Base-by-base conservation (phyloP, 2,329 filamentous ascomycete genomes). In the Colletotrichum sp. region DNA sequence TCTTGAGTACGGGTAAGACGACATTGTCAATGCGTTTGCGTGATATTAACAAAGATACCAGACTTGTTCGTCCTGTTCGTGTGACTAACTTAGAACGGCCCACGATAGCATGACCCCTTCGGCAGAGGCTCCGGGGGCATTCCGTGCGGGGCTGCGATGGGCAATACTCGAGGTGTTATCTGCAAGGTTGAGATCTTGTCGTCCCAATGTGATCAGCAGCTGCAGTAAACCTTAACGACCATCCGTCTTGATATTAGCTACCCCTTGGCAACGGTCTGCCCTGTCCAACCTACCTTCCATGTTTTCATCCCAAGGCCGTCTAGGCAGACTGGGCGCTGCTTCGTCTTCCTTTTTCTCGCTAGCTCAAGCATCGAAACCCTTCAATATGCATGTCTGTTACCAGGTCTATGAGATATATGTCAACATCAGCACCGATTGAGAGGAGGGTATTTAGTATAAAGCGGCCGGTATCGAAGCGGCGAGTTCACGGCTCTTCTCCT, bases 341-440 rank as follows among this genome's bases (percentile, higher is more conserved):
- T 12, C 52, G 52, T 74, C 68, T 72, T 74, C 68, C 68, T 39
- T 71, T 74, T 74, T 61, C 28, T 28, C 13, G 52, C 24, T 74
- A 74, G 72, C 36, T 52, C 24, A 24, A 26, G 30, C n/a, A 60
- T 30, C 18, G 26, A 26, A 24, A 6, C 26, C 7, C 16, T 52
- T 36, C 21, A 8, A n/a, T 16, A 7, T 18, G n/a, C 24, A 39
- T 21, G 30, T 39, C 28, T 32, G 12, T n/a, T 26, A n/a, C 16
- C 28, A 8, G 10, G 24, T 21, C 13, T 13, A 12, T 13, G 13
- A n/a, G 13, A 8, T 4, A 57, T 21, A 14, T 55, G n/a, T 28
- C 32, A 16, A 14, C 7, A 26, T 52, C 24, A 14, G 10, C 24
- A 48, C 12, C 26, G 28, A 61, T 7, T 28, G 70, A n/a, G n/a